These are phyloP conservation scores for Penicillium soppii DNA, from an alignment of 495 filamentous ascomycete species.

Conservation along the genomic window DNA sequence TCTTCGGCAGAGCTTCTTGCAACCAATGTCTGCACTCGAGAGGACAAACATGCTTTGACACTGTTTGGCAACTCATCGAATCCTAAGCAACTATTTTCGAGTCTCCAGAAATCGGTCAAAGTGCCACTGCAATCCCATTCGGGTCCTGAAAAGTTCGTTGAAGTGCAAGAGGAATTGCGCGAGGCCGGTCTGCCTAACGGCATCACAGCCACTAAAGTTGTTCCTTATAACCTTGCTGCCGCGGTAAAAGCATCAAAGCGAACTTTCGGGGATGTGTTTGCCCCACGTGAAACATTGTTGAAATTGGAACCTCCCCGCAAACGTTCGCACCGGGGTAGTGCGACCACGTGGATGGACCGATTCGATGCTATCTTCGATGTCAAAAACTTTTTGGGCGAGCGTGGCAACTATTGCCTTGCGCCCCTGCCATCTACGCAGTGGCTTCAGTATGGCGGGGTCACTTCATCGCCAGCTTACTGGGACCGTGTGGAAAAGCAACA, in stretches of 20 bases:
- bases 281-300: slow-evolving; percentile 64
- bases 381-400: slow-evolving; percentile 36
- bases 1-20: slow-evolving; percentile 21
- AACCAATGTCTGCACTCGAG: slow-evolving; percentile 29
- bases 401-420: slow-evolving; percentile 42
- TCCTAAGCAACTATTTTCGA: slow-evolving; percentile 79
- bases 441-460: slow-evolving; percentile 45
- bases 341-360: slow-evolving; percentile 39
- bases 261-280: slow-evolving; percentile 81
- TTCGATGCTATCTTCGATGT: slow-evolving; percentile 42
- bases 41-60: slow-evolving; percentile 63
- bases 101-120: slow-evolving; percentile 59
- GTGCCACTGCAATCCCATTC: slow-evolving; percentile 37
- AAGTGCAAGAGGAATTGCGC: slow-evolving; percentile 48
- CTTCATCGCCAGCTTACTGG: slow-evolving; percentile 43
- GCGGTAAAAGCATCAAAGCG: slow-evolving; percentile 43
- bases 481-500: slow-evolving; percentile 39
- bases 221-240: slow-evolving; percentile 51
- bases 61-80: slow-evolving; percentile 66
- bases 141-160: slow-evolving; percentile 43
- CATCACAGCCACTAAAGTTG: slow-evolving; percentile 66
- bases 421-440: slow-evolving; percentile 41
- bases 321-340: slow-evolving; percentile 25
- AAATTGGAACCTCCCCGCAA: slow-evolving; percentile 64
- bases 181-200: slow-evolving; percentile 71